Percentiles rank a stretch among this genome's conserved stretches.
Conservation (phyloP, 148 eudicot species). For the Pouteria glomerata region DNA sequence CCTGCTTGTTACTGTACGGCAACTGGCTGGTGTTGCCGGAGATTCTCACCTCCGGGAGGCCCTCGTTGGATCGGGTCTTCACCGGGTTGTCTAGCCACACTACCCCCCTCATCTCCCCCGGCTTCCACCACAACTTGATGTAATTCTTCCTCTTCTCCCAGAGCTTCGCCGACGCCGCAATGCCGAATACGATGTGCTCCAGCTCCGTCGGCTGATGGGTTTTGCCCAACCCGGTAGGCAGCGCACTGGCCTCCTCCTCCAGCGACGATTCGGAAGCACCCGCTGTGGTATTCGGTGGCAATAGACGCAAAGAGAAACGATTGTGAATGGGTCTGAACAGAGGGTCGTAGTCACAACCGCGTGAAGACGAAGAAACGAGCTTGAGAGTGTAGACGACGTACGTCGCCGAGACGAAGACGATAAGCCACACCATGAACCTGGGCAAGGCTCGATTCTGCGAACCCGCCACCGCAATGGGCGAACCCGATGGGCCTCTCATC, state of each 20-base stretch:
- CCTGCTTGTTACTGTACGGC: conserved; percentile 54
- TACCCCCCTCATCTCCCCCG: conserved; percentile 48
- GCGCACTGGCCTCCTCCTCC: not conserved
- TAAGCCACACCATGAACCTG: conserved; percentile 37
- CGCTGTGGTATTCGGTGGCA: not conserved
- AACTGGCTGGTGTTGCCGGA: conserved; percentile 62
- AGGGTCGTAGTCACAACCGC: conserved; percentile 15
- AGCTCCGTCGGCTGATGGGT: conserved; percentile 31
- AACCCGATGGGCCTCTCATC: conserved; percentile 3
- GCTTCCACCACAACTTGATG: conserved; percentile 81
- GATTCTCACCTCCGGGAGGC: conserved; percentile 47
- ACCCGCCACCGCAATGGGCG: not conserved
- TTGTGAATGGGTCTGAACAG: not conserved
- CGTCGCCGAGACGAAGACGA: conserved; percentile 29
- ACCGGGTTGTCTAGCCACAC: conserved; percentile 44
- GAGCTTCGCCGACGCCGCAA: conserved; percentile 71
- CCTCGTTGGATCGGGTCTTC: conserved; percentile 4
- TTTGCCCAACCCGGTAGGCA: not conserved
- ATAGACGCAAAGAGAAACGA: not conserved
- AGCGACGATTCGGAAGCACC: not conserved
- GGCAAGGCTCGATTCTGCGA: conserved; percentile 9
- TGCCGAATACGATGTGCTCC: conserved; percentile 74
- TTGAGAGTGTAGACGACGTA: conserved; percentile 36
- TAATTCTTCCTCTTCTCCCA: conserved; percentile 71
- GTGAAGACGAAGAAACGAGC: conserved; percentile 33